Percentiles rank a stretch among this genome's conserved stretches.
phyloP scores from a whole-genome alignment of 2,329 filamentous ascomycete species.

The Rutstroemia sydowiana region DNA sequence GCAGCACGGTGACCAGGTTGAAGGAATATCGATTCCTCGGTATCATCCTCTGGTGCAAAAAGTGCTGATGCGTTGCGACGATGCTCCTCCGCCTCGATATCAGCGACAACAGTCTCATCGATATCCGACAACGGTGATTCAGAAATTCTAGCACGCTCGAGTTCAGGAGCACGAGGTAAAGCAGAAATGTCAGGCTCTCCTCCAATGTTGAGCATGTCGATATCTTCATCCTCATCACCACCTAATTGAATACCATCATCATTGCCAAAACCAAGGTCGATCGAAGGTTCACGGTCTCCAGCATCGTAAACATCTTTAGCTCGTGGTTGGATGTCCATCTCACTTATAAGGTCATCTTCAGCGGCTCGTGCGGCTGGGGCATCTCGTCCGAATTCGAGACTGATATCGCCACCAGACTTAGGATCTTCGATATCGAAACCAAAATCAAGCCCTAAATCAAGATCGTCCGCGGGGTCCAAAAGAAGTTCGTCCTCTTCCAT shows the following conservation, averaged over 20 bases:
- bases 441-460: slow-evolving; percentile 69
- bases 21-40: slow-evolving; percentile 51
- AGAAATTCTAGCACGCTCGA: slow-evolving; percentile 54
- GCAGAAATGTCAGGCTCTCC: slow-evolving; percentile 48
- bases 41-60: slow-evolving; percentile 51
- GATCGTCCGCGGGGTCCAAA: slow-evolving; percentile 50
- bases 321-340: slow-evolving; percentile 50
- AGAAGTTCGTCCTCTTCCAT: slow-evolving; percentile 48
- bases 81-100: slow-evolving; percentile 49
- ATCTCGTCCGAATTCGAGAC: slow-evolving; percentile 86
- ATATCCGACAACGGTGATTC: slow-evolving; percentile 66
- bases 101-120: slow-evolving; percentile 53
- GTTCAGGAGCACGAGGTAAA: slow-evolving; percentile 41
- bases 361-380: slow-evolving; percentile 60
- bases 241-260: slow-evolving; percentile 47
- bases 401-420: slow-evolving; percentile 40
- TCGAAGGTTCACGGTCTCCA: slow-evolving; percentile 45
- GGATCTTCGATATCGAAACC: slow-evolving; percentile 32
- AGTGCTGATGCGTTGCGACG: slow-evolving; percentile 41
- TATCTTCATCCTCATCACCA: slow-evolving; percentile 57
- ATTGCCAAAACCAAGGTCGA: slow-evolving; percentile 44
- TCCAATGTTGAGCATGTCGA: slow-evolving; percentile 54
- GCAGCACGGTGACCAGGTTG: slow-evolving; percentile 64
- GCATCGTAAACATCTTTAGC: slow-evolving; percentile 46
- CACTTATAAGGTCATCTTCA: slow-evolving; percentile 61